Evolutionary conservation across 768 basidiomycete genomes (phyloP).

Genomic region (Pleurotus eryngii): DNA sequence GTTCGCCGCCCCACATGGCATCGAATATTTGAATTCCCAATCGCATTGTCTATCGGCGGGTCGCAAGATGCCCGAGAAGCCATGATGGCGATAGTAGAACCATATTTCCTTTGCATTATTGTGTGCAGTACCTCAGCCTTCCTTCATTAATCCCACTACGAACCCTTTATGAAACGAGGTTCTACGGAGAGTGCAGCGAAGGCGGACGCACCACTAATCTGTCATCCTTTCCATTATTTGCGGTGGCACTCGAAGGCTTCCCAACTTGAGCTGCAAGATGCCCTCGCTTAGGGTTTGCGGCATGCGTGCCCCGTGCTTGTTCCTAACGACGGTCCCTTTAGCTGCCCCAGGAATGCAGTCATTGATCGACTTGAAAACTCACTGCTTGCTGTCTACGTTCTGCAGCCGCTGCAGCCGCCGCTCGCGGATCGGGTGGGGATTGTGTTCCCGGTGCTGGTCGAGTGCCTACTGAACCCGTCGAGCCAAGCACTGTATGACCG

Average conservation of each 20-base stretch:
- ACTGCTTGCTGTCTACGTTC: conserved; percentile 58
- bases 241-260: conserved; percentile 30
- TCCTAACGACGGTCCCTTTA: conserved; percentile 27
- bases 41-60: background rate
- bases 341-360: conserved; percentile 14
- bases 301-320: conserved; percentile 39
- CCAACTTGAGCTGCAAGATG: conserved; percentile 41
- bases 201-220: conserved; percentile 37
- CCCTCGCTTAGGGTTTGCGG: conserved; percentile 46
- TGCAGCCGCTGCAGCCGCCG: conserved; percentile 61
- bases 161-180: conserved; percentile 3
- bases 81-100: background rate
- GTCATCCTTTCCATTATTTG: conserved; percentile 30
- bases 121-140: background rate
- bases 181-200: background rate
- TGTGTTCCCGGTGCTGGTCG: conserved; percentile 23
- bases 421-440: conserved; percentile 39
- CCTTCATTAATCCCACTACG: conserved; percentile 35
- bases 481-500: conserved; percentile 46
- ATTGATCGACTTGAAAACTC: conserved; percentile 22
- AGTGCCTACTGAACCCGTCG: conserved; percentile 23
- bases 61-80: conserved; percentile 3
- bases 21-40: background rate
- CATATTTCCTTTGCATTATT: no score
- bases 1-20: conserved; percentile 5